These are phyloP conservation scores for Smithsoniella earleae DNA, from an alignment of 163 green algal species.

Conservation along the genomic window DNA sequence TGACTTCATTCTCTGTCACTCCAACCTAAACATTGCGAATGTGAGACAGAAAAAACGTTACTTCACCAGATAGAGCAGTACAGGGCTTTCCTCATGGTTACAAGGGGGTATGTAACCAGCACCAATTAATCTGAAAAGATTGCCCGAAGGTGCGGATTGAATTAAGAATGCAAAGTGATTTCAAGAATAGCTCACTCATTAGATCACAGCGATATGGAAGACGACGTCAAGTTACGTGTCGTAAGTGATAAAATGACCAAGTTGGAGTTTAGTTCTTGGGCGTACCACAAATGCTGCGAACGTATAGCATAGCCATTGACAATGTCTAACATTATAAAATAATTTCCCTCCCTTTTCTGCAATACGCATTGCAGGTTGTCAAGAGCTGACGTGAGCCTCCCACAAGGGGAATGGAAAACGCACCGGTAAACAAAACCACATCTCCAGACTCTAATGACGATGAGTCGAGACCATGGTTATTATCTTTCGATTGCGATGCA, in stretches of 20 bases:
- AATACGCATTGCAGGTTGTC: neutral
- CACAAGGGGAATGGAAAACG: neutral
- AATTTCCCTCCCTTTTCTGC: constrained; percentile 17
- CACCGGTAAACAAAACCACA: constrained; percentile 12
- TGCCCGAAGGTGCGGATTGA: neutral
- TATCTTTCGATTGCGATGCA: neutral
- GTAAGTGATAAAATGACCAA: neutral
- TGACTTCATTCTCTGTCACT: neutral
- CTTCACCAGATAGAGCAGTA: neutral
- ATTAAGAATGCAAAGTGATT: neutral
- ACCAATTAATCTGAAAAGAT: neutral
- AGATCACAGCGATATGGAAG: neutral
- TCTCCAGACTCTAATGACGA: neutral
- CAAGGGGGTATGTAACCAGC: neutral
- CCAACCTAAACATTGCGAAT: neutral
- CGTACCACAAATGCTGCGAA: constrained; percentile 13
- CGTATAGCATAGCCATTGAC: constrained; percentile 3
- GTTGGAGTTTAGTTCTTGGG: neutral
- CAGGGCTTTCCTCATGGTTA: neutral
- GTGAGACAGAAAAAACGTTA: neutral
- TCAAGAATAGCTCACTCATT: neutral
- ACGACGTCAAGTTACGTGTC: neutral
- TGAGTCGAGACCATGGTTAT: neutral
- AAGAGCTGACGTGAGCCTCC: neutral
- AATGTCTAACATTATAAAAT: constrained; percentile 8